Evolutionary conservation across 768 basidiomycete genomes (phyloP).

Genomic region (Agaricus bisporus): DNA sequence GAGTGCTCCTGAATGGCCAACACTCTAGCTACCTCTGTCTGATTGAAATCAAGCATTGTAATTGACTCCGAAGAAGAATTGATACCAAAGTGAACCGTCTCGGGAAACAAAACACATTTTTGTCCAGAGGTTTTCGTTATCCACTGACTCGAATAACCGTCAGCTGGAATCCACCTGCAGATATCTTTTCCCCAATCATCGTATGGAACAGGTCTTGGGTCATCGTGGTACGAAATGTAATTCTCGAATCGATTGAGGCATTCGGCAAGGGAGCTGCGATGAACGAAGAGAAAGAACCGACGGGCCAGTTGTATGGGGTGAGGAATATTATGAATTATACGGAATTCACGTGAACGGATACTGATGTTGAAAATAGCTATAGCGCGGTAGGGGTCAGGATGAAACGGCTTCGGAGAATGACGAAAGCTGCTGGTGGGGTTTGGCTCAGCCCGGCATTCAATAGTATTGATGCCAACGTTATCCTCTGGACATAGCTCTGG

Average conservation of each 20-base stretch:
- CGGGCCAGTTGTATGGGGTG: slow-evolving; percentile 3
- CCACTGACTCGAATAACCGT: slow-evolving; percentile 27
- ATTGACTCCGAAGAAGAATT: slow-evolving; percentile 1
- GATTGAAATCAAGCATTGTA: slow-evolving; percentile 24
- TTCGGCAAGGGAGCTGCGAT: slow-evolving; percentile 18
- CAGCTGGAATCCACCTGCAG: slow-evolving; percentile 27
- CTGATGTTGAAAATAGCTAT: slow-evolving; percentile 29
- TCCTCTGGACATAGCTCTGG: slow-evolving; percentile 22
- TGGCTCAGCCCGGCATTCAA: slow-evolving; percentile 36
- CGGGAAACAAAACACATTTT: slow-evolving; percentile 21
- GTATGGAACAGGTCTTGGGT: slow-evolving; percentile 18
- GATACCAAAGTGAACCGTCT: neutral
- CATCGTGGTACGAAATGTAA: neutral
- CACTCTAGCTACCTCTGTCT: slow-evolving; percentile 14
- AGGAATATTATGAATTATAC: neutral
- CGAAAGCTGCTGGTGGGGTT: slow-evolving; percentile 23
- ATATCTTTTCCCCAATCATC: slow-evolving; percentile 25
- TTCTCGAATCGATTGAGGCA: slow-evolving; percentile 6
- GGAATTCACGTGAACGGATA: slow-evolving; percentile 8
- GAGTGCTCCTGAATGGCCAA: neutral
- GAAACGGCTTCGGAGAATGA: slow-evolving; percentile 13
- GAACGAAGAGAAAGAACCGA: slow-evolving; percentile 28
- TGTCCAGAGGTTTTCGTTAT: slow-evolving; percentile 32
- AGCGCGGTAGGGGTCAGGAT: slow-evolving; percentile 19
- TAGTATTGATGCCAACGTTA: slow-evolving; percentile 16